Conservation (phyloP, 73 alveolate genomes). For the Breviolum minutum region DNA sequence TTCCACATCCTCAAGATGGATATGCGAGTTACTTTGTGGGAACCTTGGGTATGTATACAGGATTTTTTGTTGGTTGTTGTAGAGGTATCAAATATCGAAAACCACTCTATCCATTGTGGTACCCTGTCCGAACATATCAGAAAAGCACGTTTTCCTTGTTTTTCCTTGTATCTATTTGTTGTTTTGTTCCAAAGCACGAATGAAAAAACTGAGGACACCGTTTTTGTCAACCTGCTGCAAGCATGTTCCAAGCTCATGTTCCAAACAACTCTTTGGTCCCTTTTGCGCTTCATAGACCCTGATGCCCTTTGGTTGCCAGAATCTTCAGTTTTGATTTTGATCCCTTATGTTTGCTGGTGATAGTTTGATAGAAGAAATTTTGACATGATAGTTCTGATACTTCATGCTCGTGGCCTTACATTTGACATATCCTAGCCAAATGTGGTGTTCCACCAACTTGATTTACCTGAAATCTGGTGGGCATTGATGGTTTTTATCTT, state of each 20-base stretch:
- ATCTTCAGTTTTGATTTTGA: background rate
- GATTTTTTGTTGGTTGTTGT: too few relatives aligned
- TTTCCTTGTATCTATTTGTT: too few relatives aligned
- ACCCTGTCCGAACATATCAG: too few relatives aligned
- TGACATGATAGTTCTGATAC: background rate
- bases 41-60: too few relatives aligned
- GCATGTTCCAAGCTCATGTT: background rate
- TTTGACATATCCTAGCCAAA: background rate
- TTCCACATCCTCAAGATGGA: slow-evolving; percentile 25
- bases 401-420: too few relatives aligned
- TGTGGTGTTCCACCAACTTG: background rate
- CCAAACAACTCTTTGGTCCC: background rate
- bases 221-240: background rate
- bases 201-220: background rate
- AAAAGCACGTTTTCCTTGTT: too few relatives aligned
- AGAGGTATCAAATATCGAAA: too few relatives aligned
- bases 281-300: background rate
- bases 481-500: too few relatives aligned
- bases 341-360: background rate
- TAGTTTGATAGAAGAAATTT: background rate
- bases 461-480: background rate
- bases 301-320: background rate
- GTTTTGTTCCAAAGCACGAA: too few relatives aligned
- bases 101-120: too few relatives aligned
- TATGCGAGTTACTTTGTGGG: background rate